A percentile compares a stretch with the other conserved stretches of the same genome.
These are phyloP conservation scores for Solanum arcanum DNA, from an alignment of 257 asterid species.

Conservation along the genomic window DNA sequence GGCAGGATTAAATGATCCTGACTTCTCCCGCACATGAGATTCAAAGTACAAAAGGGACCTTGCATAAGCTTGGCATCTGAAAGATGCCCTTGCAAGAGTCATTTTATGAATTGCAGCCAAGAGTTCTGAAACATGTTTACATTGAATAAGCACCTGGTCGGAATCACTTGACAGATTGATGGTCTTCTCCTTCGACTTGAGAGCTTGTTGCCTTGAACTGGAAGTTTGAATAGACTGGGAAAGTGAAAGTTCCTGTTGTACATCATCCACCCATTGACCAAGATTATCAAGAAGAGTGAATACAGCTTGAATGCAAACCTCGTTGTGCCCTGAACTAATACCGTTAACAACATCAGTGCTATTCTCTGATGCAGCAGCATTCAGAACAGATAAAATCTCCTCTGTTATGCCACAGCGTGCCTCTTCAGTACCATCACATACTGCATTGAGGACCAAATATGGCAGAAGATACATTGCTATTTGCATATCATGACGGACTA, in stretches of 20 bases:
- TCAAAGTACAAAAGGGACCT: constrained; percentile 87
- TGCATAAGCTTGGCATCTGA: constrained; percentile 95
- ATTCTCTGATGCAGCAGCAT: constrained; percentile 66
- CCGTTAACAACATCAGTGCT: constrained; percentile 35
- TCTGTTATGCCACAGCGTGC: constrained; percentile 75
- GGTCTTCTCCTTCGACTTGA: constrained; percentile 50
- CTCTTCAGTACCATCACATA: constrained; percentile 86
- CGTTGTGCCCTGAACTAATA: constrained; percentile 62
- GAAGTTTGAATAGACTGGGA: constrained; percentile 64
- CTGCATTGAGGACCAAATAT: constrained; percentile 79
- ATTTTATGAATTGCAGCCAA: constrained; percentile 81
- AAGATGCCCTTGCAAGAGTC: constrained; percentile 90
- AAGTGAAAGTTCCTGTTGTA: constrained; percentile 79
- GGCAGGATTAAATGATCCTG: constrained; percentile 93
- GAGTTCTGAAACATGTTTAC: constrained; percentile 73
- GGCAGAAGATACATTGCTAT: constrained; percentile 93
- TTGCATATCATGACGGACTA: constrained; percentile 96
- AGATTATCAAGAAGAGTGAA: constrained; percentile 94
- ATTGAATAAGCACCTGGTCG: constrained; percentile 60
- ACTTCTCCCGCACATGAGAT: constrained; percentile 70
- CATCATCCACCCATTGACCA: constrained; percentile 98
- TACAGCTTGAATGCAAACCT: constrained; percentile 95
- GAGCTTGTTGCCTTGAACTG: constrained; percentile 42
- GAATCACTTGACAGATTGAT: constrained; percentile 24
- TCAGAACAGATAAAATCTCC: constrained; percentile 82